Evolutionary conservation across 345 rosid genomes (phyloP).

Genomic region (Atalantia buxifolia): DNA sequence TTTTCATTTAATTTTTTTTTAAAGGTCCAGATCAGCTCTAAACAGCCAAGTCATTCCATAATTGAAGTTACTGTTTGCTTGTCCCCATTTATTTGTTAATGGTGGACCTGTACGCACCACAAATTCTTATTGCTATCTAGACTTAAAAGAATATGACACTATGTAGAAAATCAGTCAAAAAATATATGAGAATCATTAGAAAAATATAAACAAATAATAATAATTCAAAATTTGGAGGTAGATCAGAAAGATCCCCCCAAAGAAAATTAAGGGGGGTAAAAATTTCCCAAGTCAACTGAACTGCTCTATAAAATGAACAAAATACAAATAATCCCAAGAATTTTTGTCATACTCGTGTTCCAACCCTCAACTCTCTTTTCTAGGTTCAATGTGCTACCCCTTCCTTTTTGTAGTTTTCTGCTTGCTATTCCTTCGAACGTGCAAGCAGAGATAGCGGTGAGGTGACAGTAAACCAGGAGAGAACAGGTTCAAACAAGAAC

Average conservation of each 20-base stretch:
- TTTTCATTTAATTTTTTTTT: conserved; percentile 2
- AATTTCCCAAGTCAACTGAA: background rate
- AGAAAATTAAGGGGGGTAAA: background rate
- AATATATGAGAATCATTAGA: background rate
- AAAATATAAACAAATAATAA: background rate
- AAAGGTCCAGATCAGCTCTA: conserved; percentile 7
- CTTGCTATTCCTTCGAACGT: too few relatives aligned
- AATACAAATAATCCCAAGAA: too few relatives aligned
- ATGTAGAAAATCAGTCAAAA: conserved; percentile 3
- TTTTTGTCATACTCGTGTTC: too few relatives aligned
- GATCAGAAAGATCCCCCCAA: background rate
- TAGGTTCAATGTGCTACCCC: too few relatives aligned
- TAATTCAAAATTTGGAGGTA: background rate
- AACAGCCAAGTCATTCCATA: conserved; percentile 19
- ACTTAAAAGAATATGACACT: background rate
- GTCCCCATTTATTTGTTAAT: conserved; percentile 17
- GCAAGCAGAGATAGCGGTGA: background rate
- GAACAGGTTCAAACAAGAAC: background rate
- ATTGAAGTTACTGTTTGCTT: conserved; percentile 34
- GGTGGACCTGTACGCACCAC: conserved; percentile 29
- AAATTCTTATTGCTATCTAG: conserved; percentile 23
- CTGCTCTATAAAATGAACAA: background rate
- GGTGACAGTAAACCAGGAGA: background rate
- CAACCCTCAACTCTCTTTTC: too few relatives aligned
- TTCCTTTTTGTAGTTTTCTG: too few relatives aligned